Evolutionary conservation across 768 basidiomycete species (phyloP), one percentile per base, ranked within the genome.

Genomic region (Suillus placidus): DNA sequence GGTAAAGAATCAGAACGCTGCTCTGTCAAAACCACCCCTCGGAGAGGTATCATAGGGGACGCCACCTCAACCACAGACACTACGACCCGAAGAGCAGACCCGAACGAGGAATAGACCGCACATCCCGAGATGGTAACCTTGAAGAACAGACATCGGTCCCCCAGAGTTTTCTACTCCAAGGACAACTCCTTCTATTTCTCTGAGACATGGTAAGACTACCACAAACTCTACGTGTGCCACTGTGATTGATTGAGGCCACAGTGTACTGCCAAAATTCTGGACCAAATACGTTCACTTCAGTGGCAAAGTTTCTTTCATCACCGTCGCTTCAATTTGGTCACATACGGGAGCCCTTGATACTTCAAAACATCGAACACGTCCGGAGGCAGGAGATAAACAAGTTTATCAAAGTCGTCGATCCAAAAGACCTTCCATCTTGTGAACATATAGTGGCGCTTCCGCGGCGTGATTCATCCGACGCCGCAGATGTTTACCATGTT

Each of bases 391-490:
- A n/a, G n/a, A n/a, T n/a, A n/a, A n/a, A 76, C 66, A 75, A 73
- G 47, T 69, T 82, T 9, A 69, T 71, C n/a, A 71, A 76, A 35
- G 77, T 77, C 62, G 69, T 71, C 20, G 70, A 74, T 60, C 70
- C 72, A 56, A 60, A 66, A 51, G 69, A 67, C 12, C 76, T 83
- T 20, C n/a, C 55, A 35, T 77, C 79, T 8, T 63, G 72, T 26
- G 82, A 83, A 66, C 77, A 76, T 71, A 80, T 82, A 69, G 71
- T 83, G 61, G 79, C 78, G 9, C 69, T 83, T 56, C 76, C 40
- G 40, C 60, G 18, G 6, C 14, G 26, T 45, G 60, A 60, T 60
- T 26, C 38, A 18, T 16, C 60, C 9, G 60, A 40, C 8, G 7
- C 60, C 9, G 30, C 38, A 42, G 40, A 61, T 47, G 23, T 61